A percentile compares a stretch with the other conserved stretches of the same genome.
These are phyloP conservation scores for Penicillium sp. DNA, from an alignment of 2,329 filamentous ascomycete species.

Conservation along the genomic window DNA sequence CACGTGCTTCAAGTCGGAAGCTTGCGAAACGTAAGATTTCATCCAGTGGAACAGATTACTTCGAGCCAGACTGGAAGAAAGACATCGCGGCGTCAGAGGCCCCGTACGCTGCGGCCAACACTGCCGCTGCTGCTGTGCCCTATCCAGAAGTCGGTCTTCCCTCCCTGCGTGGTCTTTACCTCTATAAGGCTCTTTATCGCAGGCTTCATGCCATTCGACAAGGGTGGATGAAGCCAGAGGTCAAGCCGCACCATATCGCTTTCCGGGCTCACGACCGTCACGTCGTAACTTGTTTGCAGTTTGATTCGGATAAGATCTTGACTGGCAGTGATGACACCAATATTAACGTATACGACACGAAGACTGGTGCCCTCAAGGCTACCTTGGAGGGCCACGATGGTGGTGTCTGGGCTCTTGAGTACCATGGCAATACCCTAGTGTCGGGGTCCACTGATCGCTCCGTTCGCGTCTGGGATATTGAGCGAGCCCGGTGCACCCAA, in stretches of 20 bases:
- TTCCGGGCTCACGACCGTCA: conserved; percentile 96
- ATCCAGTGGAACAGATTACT: conserved; percentile 42
- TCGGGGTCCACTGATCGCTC: conserved; percentile 95
- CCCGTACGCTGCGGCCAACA: conserved; percentile 77
- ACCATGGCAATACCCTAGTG: conserved; percentile 90
- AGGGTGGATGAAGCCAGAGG: conserved; percentile 82
- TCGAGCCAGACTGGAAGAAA: conserved; percentile 47
- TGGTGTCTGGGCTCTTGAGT: conserved; percentile 95
- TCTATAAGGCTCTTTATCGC: conserved; percentile 95
- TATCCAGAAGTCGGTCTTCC: conserved; percentile 77
- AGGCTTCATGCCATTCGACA: conserved; percentile 86
- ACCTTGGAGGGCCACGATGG: conserved; percentile 92
- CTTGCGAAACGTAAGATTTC: conserved; percentile 57
- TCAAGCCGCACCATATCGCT: conserved; percentile 86
- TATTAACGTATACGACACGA: conserved; percentile 97
- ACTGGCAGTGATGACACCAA: conserved; percentile 97
- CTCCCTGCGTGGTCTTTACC: conserved; percentile 77
- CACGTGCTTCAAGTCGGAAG: conserved; percentile 51
- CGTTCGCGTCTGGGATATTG: conserved; percentile 99
- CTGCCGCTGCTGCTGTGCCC: conserved; percentile 77
- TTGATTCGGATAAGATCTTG: conserved; percentile 96
- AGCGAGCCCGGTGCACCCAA: conserved; percentile 86
- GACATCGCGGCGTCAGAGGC: conserved; percentile 65
- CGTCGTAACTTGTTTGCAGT: conserved; percentile 96
- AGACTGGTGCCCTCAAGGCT: conserved; percentile 80